A percentile compares a stretch with the other conserved stretches of the same genome.
phyloP scores from a whole-genome alignment of 257 asterid genomes.

The Salvia hispanica region DNA sequence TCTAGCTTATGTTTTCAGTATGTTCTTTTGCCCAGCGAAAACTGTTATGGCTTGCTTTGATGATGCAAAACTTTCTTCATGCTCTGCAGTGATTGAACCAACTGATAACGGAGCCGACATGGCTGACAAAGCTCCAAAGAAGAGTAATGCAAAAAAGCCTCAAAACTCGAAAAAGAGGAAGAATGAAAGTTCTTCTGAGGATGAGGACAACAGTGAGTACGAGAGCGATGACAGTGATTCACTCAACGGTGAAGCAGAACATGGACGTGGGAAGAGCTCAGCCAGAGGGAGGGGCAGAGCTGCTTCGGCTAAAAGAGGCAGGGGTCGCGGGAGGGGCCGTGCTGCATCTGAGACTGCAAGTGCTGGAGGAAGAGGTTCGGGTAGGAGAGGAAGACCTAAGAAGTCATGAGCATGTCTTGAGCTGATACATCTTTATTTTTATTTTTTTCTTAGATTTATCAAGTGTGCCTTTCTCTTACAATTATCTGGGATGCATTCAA shows the following conservation, averaged over 20 bases:
- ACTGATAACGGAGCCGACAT: conserved; percentile 36
- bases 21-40: neutral
- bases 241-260: conserved; percentile 49
- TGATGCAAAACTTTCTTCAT: conserved; percentile 20
- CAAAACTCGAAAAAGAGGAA: conserved; percentile 68
- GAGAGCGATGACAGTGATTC: conserved; percentile 56
- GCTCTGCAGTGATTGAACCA: conserved; percentile 47
- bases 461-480: conserved; percentile 29
- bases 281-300: conserved; percentile 59
- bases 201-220: conserved; percentile 47
- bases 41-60: neutral
- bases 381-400: conserved; percentile 77
- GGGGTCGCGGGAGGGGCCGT: conserved; percentile 69
- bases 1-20: conserved; percentile 1
- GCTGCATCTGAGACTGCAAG: conserved; percentile 45
- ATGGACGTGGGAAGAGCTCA: conserved; percentile 39
- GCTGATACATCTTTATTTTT: neutral
- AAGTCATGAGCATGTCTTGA: conserved; percentile 41
- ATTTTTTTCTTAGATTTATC: conserved; percentile 7
- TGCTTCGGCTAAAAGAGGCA: conserved; percentile 43
- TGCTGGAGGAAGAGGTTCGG: conserved; percentile 43
- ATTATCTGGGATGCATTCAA: conserved; percentile 37
- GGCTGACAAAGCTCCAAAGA: conserved; percentile 45
- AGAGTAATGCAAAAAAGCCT: conserved; percentile 41
- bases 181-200: conserved; percentile 64